Conservation (phyloP, 345 rosid genomes). For the Diplotaxis tenuifolia region DNA sequence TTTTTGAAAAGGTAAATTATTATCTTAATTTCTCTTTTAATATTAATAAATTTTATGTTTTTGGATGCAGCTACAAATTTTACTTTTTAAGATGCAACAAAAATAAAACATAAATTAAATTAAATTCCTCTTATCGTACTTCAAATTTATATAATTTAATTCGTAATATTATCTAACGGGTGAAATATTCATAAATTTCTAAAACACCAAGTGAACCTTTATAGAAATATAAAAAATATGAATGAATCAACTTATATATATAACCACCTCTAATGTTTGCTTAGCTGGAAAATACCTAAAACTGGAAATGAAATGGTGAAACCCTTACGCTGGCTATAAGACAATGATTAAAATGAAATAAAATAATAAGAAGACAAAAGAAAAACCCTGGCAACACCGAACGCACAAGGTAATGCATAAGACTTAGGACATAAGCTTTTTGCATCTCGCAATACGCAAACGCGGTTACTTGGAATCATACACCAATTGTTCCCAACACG, state of each 20-base stretch:
- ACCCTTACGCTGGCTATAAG: background rate
- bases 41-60: background rate
- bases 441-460: constrained; percentile 39
- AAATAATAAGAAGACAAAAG: background rate
- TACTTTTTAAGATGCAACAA: background rate
- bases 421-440: constrained; percentile 41
- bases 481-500: constrained; percentile 30
- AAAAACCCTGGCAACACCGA: constrained; percentile 32
- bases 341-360: background rate
- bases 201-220: background rate
- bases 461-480: constrained; percentile 38
- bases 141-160: background rate
- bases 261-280: background rate
- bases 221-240: background rate
- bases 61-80: background rate
- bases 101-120: background rate
- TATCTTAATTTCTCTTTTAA: background rate
- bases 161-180: background rate
- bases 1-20: too few relatives aligned
- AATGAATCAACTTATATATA: background rate
- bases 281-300: background rate
- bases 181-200: background rate
- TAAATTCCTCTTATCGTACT: background rate
- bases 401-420: constrained; percentile 19
- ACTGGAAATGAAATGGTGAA: background rate